phyloP scores from a whole-genome alignment of 2,329 filamentous ascomycete species.

The Westerdykella aurantiaca region DNA sequence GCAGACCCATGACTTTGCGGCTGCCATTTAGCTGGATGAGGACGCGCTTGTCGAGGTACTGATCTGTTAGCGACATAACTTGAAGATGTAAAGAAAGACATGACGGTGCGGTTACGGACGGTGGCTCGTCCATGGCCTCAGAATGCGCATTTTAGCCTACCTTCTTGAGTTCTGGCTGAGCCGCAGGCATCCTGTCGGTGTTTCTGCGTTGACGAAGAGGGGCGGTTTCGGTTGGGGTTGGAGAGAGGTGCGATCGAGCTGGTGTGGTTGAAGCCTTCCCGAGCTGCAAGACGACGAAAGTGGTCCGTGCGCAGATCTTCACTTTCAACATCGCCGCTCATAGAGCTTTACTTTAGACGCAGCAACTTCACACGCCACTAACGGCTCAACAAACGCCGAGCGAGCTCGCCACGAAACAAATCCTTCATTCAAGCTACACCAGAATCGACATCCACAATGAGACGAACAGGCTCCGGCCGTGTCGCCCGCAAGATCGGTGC shows the following conservation, averaged over 20 bases:
- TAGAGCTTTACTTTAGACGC: not conserved
- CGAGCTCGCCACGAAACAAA: no score
- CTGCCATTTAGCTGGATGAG: conserved; percentile 98
- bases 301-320: not conserved
- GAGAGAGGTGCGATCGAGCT: conserved; percentile 10
- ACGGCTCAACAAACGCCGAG: no score
- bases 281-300: no score
- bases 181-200: conserved; percentile 77
- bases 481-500: conserved; percentile 74
- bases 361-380: no score
- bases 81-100: not conserved
- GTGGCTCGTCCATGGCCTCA: not conserved
- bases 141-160: conserved; percentile 43
- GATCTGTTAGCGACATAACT: conserved; percentile 16
- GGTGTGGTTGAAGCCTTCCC: no score
- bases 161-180: conserved; percentile 98
- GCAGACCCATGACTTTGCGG: conserved; percentile 89
- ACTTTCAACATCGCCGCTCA: not conserved
- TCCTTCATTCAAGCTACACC: no score
- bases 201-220: not conserved
- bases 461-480: conserved; percentile 51
- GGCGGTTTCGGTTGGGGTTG: conserved; percentile 1
- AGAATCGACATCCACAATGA: conserved; percentile 40
- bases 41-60: conserved; percentile 99
- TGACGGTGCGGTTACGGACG: not conserved